phyloP scores from a whole-genome alignment of 371 early-diverging fungal species.

The Circinella minor region DNA sequence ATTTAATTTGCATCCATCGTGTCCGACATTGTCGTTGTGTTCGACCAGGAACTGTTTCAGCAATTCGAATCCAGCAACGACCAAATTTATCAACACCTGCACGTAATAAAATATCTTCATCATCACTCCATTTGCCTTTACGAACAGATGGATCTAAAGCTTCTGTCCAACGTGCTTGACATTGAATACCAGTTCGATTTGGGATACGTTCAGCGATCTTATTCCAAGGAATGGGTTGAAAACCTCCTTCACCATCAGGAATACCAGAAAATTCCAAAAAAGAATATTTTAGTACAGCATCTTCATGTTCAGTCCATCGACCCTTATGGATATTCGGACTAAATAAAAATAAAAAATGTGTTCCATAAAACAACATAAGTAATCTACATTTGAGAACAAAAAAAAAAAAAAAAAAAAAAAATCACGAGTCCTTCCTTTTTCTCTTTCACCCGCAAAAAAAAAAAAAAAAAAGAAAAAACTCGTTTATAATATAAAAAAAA shows the following conservation, averaged over 20 bases:
- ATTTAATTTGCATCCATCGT: conserved; percentile 67
- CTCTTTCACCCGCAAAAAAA: not conserved
- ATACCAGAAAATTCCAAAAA: conserved; percentile 51
- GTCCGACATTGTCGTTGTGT: conserved; percentile 80
- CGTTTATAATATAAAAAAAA: too few species aligned
- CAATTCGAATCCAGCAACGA: conserved; percentile 77
- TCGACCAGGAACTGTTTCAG: conserved; percentile 67
- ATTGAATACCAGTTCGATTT: conserved; percentile 71
- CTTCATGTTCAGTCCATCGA: conserved; percentile 73
- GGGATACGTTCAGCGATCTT: conserved; percentile 60
- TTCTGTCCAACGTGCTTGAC: conserved; percentile 79
- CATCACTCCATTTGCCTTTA: conserved; percentile 70
- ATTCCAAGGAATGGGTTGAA: conserved; percentile 67
- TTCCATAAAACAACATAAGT: too few species aligned
- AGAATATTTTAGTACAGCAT: conserved; percentile 52
- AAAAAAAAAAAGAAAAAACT: not conserved
- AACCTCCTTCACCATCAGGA: conserved; percentile 50
- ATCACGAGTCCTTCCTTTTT: too few species aligned
- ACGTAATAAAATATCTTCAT: conserved; percentile 64
- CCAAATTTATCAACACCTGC: conserved; percentile 57
- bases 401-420: not conserved
- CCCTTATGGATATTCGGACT: conserved; percentile 68
- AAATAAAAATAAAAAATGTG: not conserved
- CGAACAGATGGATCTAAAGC: conserved; percentile 72
- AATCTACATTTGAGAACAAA: too few species aligned